These are phyloP conservation scores for Ogataea ganodermae DNA, from an alignment of 805 yeast genomes.

Conservation along the genomic window DNA sequence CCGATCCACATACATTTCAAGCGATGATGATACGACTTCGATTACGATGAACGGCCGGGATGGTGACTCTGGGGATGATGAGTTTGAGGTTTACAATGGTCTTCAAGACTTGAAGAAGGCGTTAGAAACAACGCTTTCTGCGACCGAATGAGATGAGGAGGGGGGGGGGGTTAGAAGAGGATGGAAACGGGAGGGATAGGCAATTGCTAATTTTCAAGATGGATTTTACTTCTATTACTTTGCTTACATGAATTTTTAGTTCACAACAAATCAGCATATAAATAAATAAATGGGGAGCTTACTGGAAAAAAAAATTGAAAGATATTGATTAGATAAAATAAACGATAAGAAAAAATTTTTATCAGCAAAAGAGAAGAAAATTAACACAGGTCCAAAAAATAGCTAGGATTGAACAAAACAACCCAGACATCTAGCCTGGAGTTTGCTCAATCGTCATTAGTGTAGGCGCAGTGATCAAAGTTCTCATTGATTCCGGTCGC, in stretches of 20 bases:
- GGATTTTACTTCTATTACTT: neutral
- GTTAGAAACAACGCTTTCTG: slow-evolving; percentile 7
- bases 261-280: neutral
- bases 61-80: neutral
- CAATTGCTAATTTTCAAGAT: neutral
- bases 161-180: neutral
- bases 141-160: neutral
- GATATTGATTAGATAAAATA: neutral
- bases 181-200: neutral
- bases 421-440: no score
- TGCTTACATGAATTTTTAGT: neutral
- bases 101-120: slow-evolving; percentile 10
- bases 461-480: slow-evolving; percentile 19
- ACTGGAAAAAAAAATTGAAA: neutral
- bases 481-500: slow-evolving; percentile 18
- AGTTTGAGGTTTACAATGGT: slow-evolving; percentile 5
- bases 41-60: neutral
- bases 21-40: neutral
- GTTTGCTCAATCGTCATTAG: slow-evolving; percentile 10
- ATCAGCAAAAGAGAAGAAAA: neutral
- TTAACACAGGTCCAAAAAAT: no score
- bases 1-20: slow-evolving; percentile 6
- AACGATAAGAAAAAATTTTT: neutral
- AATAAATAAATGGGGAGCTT: no score
- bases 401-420: no score